Base-by-base conservation (phyloP, 805 yeast genomes). In the Sugiyamaella boreocaroliniensis region DNA sequence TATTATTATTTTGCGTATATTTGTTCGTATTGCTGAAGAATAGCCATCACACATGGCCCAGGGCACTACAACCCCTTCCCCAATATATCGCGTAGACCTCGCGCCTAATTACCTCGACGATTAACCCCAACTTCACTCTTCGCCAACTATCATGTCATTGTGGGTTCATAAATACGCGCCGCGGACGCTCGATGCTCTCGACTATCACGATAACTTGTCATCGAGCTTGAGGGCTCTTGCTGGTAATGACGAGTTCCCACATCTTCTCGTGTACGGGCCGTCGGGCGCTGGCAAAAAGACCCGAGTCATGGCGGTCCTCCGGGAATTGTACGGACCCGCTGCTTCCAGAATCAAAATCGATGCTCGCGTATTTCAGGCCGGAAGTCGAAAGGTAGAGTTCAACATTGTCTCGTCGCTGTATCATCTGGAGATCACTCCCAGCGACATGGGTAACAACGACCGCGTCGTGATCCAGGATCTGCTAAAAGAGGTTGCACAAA, bases 121-220 rank as follows among this genome's bases (percentile, higher is more conserved):
- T 11, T 43, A 16, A 34, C 19, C 16, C 15, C 47, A 19, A 32
- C 15, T 26, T 15, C 11, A 20, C 48, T 11, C 15, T 14, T 41
- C 12, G 29, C 48, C n/a, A 14, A 12, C 18, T 40, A 40, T 46
- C 34, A 90, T 90, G 97, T 85, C 97, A 6, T 77, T 93, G 67
- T 93, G 99, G 99, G 96, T 95, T 7, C 98, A 93, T 68, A 89
- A 89, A 60, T 83, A 89, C 68, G 79, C 97, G 59, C 99, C 99
- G 7, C 79, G 73, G 55, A 71, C 75, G 1, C 73, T 93, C 48
- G 78, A 75, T 1, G 76, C 74, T 22, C 73, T 93, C 45, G 80
- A 83, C 49, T 90, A 78, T 66, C 95, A 89, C 64, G 69, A 68
- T 0, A 77, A 76, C 3, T 78, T 90, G 29, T 81, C 96, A 0